Evolutionary conservation across 768 basidiomycete species (phyloP).

Genomic region (Leccinum disarticulatum): DNA sequence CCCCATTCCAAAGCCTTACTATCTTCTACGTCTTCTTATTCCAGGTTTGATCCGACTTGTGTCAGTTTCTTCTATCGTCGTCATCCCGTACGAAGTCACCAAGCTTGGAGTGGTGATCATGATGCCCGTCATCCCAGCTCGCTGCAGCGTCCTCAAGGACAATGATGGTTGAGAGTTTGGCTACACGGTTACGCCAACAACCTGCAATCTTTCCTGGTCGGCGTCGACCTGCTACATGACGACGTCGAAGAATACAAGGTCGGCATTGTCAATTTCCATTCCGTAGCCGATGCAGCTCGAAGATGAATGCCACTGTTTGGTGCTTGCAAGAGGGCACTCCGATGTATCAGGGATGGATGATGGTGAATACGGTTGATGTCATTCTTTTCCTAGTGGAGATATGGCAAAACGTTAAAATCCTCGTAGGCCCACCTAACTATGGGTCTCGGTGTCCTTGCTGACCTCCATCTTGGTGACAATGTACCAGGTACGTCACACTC

Average conservation of each 20-base stretch:
- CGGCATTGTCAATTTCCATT: constrained; percentile 12
- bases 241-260: constrained; percentile 8
- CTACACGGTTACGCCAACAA: constrained; percentile 4
- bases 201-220: constrained; percentile 10
- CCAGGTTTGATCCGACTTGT: constrained; percentile 4
- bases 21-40: constrained; percentile 9
- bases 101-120: constrained; percentile 15
- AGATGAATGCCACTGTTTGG: constrained; percentile 12
- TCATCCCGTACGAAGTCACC: constrained; percentile 13
- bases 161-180: constrained; percentile 10
- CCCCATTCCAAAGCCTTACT: constrained; percentile 10
- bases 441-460: not conserved
- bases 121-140: constrained; percentile 9
- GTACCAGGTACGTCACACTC: not conserved
- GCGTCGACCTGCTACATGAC: not conserved
- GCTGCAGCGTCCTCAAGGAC: constrained; percentile 13
- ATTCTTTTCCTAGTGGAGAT: constrained; percentile 9
- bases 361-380: constrained; percentile 15
- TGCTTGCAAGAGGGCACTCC: constrained; percentile 5
- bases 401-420: not conserved
- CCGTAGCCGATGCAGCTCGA: not conserved
- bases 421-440: not conserved
- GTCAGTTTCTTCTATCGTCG: not conserved
- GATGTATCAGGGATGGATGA: constrained; percentile 15
- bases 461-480: not conserved